Percentiles rank a stretch among this genome's conserved stretches.
These are phyloP conservation scores for Mycena latifolia DNA, from an alignment of 768 basidiomycete genomes.

Conservation along the genomic window DNA sequence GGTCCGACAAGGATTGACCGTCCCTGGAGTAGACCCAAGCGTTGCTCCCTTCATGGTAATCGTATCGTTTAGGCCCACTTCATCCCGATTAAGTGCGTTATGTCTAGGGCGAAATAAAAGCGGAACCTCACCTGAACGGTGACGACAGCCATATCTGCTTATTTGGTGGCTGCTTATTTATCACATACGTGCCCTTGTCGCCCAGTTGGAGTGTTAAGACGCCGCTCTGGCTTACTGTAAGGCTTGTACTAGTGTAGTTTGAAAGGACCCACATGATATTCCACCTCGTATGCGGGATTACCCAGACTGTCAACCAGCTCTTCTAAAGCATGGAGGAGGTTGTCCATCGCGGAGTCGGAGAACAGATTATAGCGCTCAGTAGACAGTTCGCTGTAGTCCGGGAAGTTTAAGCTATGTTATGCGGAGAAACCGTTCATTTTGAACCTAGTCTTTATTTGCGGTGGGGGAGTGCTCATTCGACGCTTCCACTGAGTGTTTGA, in stretches of 20 bases:
- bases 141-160: conserved; percentile 98
- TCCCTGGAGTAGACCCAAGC: conserved; percentile 87
- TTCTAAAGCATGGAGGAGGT: conserved; percentile 81
- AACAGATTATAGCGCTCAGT: conserved; percentile 76
- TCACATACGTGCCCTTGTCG: conserved; percentile 87
- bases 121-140: conserved; percentile 74
- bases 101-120: neutral
- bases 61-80: conserved; percentile 95
- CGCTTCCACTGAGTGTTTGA: conserved; percentile 40
- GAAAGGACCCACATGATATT: conserved; percentile 78
- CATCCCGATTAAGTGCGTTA: conserved; percentile 7
- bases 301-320: conserved; percentile 71
- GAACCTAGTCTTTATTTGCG: conserved; percentile 70
- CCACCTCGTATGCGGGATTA: conserved; percentile 79
- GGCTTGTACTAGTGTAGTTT: neutral
- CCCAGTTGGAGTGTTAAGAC: conserved; percentile 88
- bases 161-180: conserved; percentile 98
- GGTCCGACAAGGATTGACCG: conserved; percentile 64
- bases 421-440: conserved; percentile 22
- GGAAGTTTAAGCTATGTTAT: conserved; percentile 10
- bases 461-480: conserved; percentile 64
- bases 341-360: conserved; percentile 84
- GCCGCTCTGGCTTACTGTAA: conserved; percentile 71
- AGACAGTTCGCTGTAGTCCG: conserved; percentile 61
- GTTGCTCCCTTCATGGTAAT: conserved; percentile 68